A percentile compares a stretch with the other conserved stretches of the same genome.
These are phyloP conservation scores for Vaucheria bursata DNA, from an alignment of 352 stramenopile species.

Conservation along the genomic window DNA sequence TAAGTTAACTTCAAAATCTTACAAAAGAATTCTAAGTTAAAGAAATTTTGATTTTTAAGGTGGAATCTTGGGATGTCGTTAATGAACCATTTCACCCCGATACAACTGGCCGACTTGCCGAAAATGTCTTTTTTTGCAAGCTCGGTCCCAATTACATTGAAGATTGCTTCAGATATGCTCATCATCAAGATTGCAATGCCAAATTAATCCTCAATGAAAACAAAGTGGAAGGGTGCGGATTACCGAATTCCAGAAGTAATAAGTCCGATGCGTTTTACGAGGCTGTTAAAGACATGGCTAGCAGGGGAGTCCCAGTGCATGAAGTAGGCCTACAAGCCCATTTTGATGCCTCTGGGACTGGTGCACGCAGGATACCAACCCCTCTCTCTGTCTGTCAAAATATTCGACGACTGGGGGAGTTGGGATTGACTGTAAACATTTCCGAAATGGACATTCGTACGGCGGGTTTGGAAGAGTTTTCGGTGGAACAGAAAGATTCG, in stretches of 20 bases:
- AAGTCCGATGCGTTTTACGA: background rate
- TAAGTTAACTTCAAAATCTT: too few relatives aligned
- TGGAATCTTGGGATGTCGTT: constrained; percentile 9
- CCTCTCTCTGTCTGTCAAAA: background rate
- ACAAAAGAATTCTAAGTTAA: too few relatives aligned
- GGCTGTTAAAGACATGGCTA: background rate
- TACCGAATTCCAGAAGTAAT: too few relatives aligned
- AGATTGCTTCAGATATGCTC: background rate
- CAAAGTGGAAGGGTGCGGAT: too few relatives aligned
- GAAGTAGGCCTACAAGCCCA: background rate
- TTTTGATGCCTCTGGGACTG: background rate
- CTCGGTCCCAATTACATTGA: background rate
- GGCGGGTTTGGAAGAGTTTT: too few relatives aligned
- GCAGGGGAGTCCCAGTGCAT: background rate
- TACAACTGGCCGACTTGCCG: background rate
- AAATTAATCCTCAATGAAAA: constrained; percentile 1
- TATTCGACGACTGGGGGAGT: background rate
- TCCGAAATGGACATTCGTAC: constrained; percentile 1
- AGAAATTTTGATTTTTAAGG: too few relatives aligned
- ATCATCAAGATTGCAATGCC: background rate
- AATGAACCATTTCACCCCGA: background rate
- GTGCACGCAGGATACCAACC: background rate
- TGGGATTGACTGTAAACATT: background rate
- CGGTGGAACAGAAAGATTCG: too few relatives aligned
- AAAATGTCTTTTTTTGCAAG: background rate